Conservation (phyloP, 2,329 filamentous ascomycete species). For the Reticulascus tulasneorum region DNA sequence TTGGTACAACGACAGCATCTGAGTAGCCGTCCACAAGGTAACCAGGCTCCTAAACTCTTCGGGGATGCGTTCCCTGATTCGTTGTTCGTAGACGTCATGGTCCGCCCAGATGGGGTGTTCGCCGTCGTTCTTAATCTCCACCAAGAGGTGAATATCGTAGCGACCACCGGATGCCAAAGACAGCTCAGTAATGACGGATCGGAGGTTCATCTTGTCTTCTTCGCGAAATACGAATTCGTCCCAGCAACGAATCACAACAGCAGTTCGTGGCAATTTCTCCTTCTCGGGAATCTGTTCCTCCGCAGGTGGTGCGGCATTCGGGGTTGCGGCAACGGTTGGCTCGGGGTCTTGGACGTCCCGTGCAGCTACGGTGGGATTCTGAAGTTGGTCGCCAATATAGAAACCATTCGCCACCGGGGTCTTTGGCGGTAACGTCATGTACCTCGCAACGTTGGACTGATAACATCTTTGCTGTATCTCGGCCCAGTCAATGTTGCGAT, state of each 20-base stretch:
- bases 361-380: conserved; percentile 17
- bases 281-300: conserved; percentile 20
- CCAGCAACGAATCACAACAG: conserved; percentile 79
- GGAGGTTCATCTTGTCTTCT: conserved; percentile 77
- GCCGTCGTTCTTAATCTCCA: conserved; percentile 77
- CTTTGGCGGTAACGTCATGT: conserved; percentile 44
- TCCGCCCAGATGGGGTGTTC: conserved; percentile 76
- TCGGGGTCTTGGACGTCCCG: conserved; percentile 10
- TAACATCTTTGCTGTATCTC: conserved; percentile 72
- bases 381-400: conserved; percentile 37
- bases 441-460: conserved; percentile 66
- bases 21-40: conserved; percentile 88
- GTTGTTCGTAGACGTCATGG: conserved; percentile 61
- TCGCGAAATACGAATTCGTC: conserved; percentile 73
- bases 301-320: neutral
- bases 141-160: conserved; percentile 80
- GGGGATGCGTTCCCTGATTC: conserved; percentile 66
- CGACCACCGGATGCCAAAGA: conserved; percentile 77
- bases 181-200: conserved; percentile 80
- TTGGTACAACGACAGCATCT: conserved; percentile 89
- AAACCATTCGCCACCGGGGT: conserved; percentile 45
- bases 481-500: conserved; percentile 71
- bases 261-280: conserved; percentile 56
- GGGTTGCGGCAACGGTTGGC: conserved; percentile 1
- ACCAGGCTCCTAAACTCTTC: conserved; percentile 85